Evolutionary conservation across 805 yeast species (phyloP).

Genomic region (Kuraishia piskuri): DNA sequence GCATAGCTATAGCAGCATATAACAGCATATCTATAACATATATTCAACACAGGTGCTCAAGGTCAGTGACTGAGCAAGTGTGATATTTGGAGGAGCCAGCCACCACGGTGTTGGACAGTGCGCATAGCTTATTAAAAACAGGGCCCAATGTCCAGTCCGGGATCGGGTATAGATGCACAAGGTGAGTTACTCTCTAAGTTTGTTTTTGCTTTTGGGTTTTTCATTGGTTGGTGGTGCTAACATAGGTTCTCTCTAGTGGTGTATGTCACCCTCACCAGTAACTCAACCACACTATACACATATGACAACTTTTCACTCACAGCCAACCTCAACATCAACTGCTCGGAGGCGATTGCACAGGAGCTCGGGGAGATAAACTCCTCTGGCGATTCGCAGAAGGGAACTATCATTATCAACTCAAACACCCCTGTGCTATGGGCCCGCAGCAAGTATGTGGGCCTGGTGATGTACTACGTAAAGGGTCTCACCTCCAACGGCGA

Average conservation of each 20-base stretch:
- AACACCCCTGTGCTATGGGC: conserved; percentile 9
- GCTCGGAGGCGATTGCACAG: conserved; percentile 44
- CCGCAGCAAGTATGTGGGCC: conserved; percentile 14
- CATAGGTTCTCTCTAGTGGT: conserved; percentile 24
- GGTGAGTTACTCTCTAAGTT: not conserved
- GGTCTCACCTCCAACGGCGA: conserved; percentile 33
- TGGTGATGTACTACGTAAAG: conserved; percentile 40
- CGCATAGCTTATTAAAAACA: no score
- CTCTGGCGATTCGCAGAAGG: conserved; percentile 24
- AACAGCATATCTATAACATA: no score
- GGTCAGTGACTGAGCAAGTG: no score
- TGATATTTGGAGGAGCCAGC: no score
- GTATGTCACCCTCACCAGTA: conserved; percentile 38
- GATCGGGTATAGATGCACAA: not conserved
- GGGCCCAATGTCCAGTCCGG: not conserved
- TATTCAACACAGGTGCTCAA: no score
- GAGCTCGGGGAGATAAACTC: conserved; percentile 48
- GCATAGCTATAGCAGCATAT: no score
- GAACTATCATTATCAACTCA: conserved; percentile 13
- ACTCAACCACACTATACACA: conserved; percentile 53
- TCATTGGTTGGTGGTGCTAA: not conserved
- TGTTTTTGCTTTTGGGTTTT: not conserved
- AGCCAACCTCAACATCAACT: conserved; percentile 33
- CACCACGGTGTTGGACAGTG: no score
- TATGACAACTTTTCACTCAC: conserved; percentile 40